Base-by-base conservation (phyloP, 2,329 filamentous ascomycete species). In the Stachybotrys chartarum region DNA sequence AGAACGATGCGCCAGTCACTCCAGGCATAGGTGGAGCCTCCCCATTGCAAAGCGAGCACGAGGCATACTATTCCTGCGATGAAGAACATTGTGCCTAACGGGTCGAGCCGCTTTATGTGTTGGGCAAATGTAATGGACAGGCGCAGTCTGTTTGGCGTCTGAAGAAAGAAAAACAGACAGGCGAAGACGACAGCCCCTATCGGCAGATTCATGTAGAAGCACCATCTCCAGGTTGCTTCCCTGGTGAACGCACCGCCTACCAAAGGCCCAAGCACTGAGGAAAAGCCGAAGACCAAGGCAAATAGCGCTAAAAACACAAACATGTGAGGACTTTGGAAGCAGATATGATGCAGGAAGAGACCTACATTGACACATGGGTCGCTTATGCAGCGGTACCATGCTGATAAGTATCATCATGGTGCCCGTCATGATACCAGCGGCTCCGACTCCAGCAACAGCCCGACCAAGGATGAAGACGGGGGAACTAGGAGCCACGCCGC, bases 41-140 rank as follows among this genome's bases (percentile, higher is more conserved):
- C 82, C 83, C 83, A 87, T 62, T 87, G 80, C 39, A 88, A 71
- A 1, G 84, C 84, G 6, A 88, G 71, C 3, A 87, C 68, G 44
- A 87, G 78, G 58, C 77, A 83, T 14, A 85, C 73, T 45, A 85
- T 75, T 35, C 77, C 76, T 0, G 84, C 83, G 16, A 87, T 67
- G 59, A 87, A 81, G 66, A 85, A 76, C 14, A 80, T 63, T 7
- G 81, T 84, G 30, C 84, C 84, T 1, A 85, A 63, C 0, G 81
- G 81, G 56, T 86, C 83, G 51, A 85, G 72, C 0, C 79, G 76
- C 59, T 73, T 70, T 53, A 83, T 64, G 52, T 82, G 78, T 55
- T 75, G 66, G 53, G 64, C 64, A 35, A 74, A 35, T 1, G 70
- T 59, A 14, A 67, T 68, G 7, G 70, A 61, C 16, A 64, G 62